Evolutionary conservation across 1,284 basidiomycete genomes (phyloP), one percentile per base, ranked within the genome.

Genomic region (Cryptococcus amylolentus): DNA sequence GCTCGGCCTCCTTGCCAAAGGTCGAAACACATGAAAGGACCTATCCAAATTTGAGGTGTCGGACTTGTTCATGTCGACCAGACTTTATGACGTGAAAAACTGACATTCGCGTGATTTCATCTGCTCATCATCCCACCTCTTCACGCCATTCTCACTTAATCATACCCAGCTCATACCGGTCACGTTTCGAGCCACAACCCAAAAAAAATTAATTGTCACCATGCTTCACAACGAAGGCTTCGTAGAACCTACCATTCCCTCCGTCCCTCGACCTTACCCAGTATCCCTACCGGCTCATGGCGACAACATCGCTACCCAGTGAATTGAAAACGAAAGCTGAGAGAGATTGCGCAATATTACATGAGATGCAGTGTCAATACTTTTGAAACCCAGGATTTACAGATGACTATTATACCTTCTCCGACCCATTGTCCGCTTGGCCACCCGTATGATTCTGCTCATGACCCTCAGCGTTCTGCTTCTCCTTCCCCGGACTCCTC

Each of bases 211-310:
- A 10, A 16, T 16, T 9, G n/a, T 14, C 23, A 46, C 18, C 28
- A 46, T 18, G 84, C 47, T 44, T n/a, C 1, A 14, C 42, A 42
- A 14, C n/a, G 10, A 7, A n/a, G 53, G 31, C 38, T 56, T 56
- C 37, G 56, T 54, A 10, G 60, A 58, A 45, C 51, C 57, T 27
- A 62, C 56, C 14, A 51, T 61, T 18, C 59, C 59, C 9, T 61
- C 59, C n/a, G 31, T 61, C 48, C 59, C 59, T 16, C 52, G 59
- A 18, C 59, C 59, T 45, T 45, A 52, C 7, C 55, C 55, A 5
- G 48, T 27, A 35, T 47, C 49, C 41, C 43, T 51, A 20, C 58
- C 58, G 28, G 4, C 40, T 16, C 20, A 10, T 37, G 5, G 16
- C 10, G 35, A 46, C 18, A 46, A 9, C 8, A 26, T 9, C 4